Percentiles rank a stretch among this genome's conserved stretches.
Conservation (phyloP, 1,139 yeast species). For the Suhomyces bribrorum region DNA sequence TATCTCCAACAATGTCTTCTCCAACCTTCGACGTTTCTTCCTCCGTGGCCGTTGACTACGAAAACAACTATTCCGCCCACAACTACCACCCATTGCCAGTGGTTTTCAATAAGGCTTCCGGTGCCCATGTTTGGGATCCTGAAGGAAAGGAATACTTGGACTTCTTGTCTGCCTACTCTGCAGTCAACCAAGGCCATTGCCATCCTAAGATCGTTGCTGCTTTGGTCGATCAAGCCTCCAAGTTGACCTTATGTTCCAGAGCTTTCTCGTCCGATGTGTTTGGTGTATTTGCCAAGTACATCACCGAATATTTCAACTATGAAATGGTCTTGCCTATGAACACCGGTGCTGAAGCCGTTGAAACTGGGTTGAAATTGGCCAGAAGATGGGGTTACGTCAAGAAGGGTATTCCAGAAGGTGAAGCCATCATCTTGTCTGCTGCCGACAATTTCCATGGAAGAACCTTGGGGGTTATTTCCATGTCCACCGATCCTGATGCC, state of each 20-base stretch:
- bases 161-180: conserved; percentile 90
- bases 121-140: conserved; percentile 98
- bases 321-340: conserved; percentile 97
- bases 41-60: conserved; percentile 64
- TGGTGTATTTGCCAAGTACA: conserved; percentile 82
- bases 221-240: conserved; percentile 81
- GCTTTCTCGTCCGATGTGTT: conserved; percentile 91
- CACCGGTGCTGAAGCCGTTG: conserved; percentile 99
- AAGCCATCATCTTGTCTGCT: conserved; percentile 87
- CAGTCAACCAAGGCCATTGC: conserved; percentile 98
- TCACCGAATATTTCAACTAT: conserved; percentile 86
- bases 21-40: conserved; percentile 55
- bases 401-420: conserved; percentile 78
- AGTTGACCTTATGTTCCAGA: conserved; percentile 82
- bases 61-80: conserved; percentile 86
- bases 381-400: conserved; percentile 96
- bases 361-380: conserved; percentile 89
- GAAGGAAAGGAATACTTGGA: conserved; percentile 89
- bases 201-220: conserved; percentile 92
- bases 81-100: conserved; percentile 97
- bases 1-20: conserved; percentile 17
- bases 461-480: conserved; percentile 90
- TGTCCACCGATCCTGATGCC: conserved; percentile 96
- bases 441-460: conserved; percentile 94
- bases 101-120: conserved; percentile 80